A percentile compares a stretch with the other conserved stretches of the same genome.
These are phyloP conservation scores for Eucommia ulmoides DNA, from an alignment of 257 asterid genomes.

Conservation along the genomic window DNA sequence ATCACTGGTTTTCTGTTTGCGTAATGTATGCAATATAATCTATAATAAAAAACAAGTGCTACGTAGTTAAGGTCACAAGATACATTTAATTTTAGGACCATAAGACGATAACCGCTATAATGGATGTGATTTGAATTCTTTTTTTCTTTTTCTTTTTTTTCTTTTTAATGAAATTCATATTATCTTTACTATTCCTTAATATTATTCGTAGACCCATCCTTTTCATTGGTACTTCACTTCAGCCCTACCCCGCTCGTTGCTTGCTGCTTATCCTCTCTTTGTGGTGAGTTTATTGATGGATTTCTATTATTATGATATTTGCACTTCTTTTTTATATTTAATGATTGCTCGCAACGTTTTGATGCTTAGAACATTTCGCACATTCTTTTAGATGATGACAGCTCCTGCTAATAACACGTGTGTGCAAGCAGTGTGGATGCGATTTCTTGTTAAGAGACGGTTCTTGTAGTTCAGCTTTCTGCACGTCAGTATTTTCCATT, in stretches of 20 bases:
- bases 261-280: conserved; percentile 82
- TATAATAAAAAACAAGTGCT: no score
- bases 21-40: no score
- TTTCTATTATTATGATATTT: conserved; percentile 1
- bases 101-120: no score
- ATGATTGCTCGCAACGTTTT: not conserved
- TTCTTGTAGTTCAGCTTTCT: no score
- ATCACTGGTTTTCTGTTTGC: no score
- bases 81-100: no score
- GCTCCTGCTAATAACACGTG: not conserved
- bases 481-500: no score
- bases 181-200: conserved; percentile 22
- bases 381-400: not conserved
- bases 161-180: not conserved
- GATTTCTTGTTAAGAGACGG: not conserved
- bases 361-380: not conserved
- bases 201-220: conserved; percentile 52
- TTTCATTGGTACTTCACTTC: conserved; percentile 97
- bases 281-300: conserved; percentile 42
- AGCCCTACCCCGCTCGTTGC: conserved; percentile 92
- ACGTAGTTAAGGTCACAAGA: no score
- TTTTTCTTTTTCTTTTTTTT: no score
- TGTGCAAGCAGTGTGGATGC: not conserved
- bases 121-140: no score
- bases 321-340: not conserved